phyloP scores from a whole-genome alignment of 2,329 filamentous ascomycete species.

The Thielaviopsis ethacetica region DNA sequence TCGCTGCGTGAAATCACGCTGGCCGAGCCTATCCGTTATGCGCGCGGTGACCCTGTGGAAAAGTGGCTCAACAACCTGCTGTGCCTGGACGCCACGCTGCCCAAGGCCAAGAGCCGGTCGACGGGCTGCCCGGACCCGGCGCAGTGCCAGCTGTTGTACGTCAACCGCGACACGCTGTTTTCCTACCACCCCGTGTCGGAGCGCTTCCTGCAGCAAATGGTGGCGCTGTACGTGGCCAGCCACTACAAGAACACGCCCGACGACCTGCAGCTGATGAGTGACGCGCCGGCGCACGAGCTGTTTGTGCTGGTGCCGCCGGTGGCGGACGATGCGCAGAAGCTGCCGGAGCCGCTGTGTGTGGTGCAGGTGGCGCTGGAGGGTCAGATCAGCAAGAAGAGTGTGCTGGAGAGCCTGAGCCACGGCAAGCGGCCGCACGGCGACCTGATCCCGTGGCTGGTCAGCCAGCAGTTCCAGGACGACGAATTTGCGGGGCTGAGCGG shows the following conservation, averaged over 20 bases:
- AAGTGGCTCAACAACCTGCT: constrained; percentile 92
- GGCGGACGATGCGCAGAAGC: constrained; percentile 54
- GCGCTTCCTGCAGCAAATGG: constrained; percentile 95
- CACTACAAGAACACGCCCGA: constrained; percentile 98
- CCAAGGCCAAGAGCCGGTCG: constrained; percentile 53
- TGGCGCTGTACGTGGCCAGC: constrained; percentile 89
- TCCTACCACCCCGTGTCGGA: constrained; percentile 96
- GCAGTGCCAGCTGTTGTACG: constrained; percentile 78
- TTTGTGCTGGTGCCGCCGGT: constrained; percentile 86
- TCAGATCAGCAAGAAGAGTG: constrained; percentile 82
- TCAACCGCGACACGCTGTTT: constrained; percentile 95
- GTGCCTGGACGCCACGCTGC: constrained; percentile 82
- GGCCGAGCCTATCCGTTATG: constrained; percentile 86
- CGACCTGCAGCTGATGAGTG: constrained; percentile 95
- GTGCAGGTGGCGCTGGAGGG: constrained; percentile 91
- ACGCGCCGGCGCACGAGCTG: constrained; percentile 89
- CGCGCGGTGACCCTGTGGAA: constrained; percentile 77
- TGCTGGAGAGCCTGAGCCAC: constrained; percentile 74
- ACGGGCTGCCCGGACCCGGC: constrained; percentile 78
- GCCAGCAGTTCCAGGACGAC: constrained; percentile 94
- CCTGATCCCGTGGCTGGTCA: constrained; percentile 92
- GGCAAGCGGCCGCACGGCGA: constrained; percentile 83
- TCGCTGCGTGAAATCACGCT: constrained; percentile 84
- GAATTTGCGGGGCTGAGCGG: constrained; percentile 90
- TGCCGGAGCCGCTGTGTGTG: constrained; percentile 88